A percentile compares a stretch with the other conserved stretches of the same genome.
Conservation (phyloP, 495 filamentous ascomycete species). For the Lophiotrema nucula region DNA sequence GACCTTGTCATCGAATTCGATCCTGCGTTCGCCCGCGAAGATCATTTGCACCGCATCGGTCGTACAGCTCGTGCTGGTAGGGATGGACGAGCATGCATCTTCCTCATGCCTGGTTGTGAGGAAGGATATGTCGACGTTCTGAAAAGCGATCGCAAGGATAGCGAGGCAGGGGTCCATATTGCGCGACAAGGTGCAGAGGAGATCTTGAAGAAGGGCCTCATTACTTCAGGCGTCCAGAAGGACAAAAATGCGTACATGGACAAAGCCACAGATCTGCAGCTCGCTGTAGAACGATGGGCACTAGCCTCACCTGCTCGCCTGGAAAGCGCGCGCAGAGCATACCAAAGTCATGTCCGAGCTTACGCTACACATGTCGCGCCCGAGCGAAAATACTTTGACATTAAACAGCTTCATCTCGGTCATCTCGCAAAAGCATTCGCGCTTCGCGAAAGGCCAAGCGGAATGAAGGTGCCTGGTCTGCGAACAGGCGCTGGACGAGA, state of each 20-base stretch:
- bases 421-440: constrained; percentile 93
- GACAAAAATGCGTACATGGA: constrained; percentile 59
- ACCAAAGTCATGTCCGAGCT: constrained; percentile 86
- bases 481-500: constrained; percentile 44
- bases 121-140: constrained; percentile 84
- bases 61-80: constrained; percentile 91
- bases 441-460: constrained; percentile 80
- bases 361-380: constrained; percentile 89
- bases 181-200: constrained; percentile 57
- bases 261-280: constrained; percentile 72
- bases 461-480: constrained; percentile 72
- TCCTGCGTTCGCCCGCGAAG: constrained; percentile 82
- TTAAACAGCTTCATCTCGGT: constrained; percentile 83
- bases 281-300: constrained; percentile 71
- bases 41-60: constrained; percentile 91
- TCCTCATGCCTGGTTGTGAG: constrained; percentile 85
- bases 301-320: constrained; percentile 59
- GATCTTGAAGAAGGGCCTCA: constrained; percentile 60
- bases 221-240: constrained; percentile 37
- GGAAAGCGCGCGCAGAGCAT: constrained; percentile 74
- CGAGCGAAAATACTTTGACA: constrained; percentile 82
- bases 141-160: constrained; percentile 56
- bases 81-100: constrained; percentile 81
- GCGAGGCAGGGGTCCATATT: constrained; percentile 49
- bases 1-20: constrained; percentile 95